Evolutionary conservation across 2,329 filamentous ascomycete genomes (phyloP), one percentile per base, ranked within the genome.

Genomic region (Cercospora citrullina): DNA sequence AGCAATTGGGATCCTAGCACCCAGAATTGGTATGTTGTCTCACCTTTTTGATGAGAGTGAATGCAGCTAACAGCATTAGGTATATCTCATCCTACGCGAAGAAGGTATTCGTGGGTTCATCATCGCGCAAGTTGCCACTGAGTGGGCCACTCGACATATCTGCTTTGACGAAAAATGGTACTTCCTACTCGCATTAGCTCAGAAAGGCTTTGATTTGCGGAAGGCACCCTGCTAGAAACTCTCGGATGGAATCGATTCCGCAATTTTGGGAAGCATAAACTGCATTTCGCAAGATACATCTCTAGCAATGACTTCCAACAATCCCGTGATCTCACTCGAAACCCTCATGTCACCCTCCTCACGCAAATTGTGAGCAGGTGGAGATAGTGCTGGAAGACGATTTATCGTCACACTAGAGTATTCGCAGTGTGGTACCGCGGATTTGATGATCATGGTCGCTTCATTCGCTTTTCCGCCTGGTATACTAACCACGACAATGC

Each of bases 21-120:
- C 31, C 72, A 73, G 68, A 55, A 73, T 58, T 97, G 94, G 71
- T 59, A 23, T n/a, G 55, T 59, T 23, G 8, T 21, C 9, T 12
- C 31, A 1, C n/a, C 16, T n/a, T 6, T 42, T n/a, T n/a, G 36
- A n/a, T n/a, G 36, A 39, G 10, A 42, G 16, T 42, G 36, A 42
- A 8, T n/a, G 7, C 3, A 58, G 31, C 55, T 59, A 16, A 59
- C 18, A 14, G n/a, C 2, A 7, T 6, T 30, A 59, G 55, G 55
- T 33, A 21, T 4, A 59, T 59, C 18, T 59, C 55, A 59, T 59
- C 55, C 28, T 59, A 69, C 23, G 68, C 71, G 36, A 79, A 76
- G 67, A 72, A 57, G 42, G 70, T 78, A 5, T 70, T 66, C 58
- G 39, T 79, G 16, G 77, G 77, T 0, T 76, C 76, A 5, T 72